These are phyloP conservation scores for Paradendryphiella salina DNA, from an alignment of 2,329 filamentous ascomycete species.

Conservation along the genomic window DNA sequence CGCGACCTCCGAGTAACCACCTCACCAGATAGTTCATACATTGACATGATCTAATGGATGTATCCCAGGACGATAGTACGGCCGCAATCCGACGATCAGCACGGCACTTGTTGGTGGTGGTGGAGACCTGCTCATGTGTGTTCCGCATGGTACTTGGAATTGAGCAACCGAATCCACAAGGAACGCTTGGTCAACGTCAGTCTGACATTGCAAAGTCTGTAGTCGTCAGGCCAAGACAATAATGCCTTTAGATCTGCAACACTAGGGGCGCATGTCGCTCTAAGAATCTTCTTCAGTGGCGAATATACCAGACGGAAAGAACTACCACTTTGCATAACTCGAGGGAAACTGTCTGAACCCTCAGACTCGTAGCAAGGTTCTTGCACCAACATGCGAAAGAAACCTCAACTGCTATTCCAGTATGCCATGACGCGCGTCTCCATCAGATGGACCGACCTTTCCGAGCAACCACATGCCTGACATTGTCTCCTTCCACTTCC, in stretches of 20 bases:
- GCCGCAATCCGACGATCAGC: neutral
- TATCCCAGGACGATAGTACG: neutral
- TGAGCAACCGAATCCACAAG: neutral
- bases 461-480: no score
- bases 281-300: neutral
- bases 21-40: neutral
- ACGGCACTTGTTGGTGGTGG: neutral
- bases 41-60: neutral
- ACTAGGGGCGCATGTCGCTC: no score
- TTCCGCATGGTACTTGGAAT: neutral
- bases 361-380: no score
- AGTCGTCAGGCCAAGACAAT: neutral
- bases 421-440: no score
- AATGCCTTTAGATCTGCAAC: no score
- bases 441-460: no score
- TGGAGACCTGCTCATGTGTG: neutral
- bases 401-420: no score
- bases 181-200: neutral
- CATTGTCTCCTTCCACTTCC: no score
- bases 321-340: no score
- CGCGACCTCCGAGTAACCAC: neutral
- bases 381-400: no score
- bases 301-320: neutral
- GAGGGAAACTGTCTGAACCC: no score
- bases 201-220: neutral